Evolutionary conservation across 208 protist genomes (phyloP), one percentile per base, ranked within the genome.

Genomic region (Leishmania guyanensis): DNA sequence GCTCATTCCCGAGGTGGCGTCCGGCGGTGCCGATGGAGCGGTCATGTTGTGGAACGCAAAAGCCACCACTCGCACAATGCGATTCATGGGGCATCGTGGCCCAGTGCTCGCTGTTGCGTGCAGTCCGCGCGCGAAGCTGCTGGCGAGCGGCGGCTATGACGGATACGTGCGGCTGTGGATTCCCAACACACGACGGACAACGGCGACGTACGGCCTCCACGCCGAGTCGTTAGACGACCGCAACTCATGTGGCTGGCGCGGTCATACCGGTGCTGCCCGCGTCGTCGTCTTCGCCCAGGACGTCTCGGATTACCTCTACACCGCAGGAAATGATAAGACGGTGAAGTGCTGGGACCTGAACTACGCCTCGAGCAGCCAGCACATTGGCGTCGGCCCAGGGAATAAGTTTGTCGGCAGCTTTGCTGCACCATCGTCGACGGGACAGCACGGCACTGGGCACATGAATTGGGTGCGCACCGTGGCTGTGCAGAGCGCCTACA

Each of bases 41-140:
- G 85, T 98, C 1, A 95, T 97, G 68, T n/a, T 98, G 60, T 98
- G 97, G 95, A 93, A 95, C 80, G 77, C 88, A 6, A 88, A 88
- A 62, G 73, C 90, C 39, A 94, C 88, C 5, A 85, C 90, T 1
- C 90, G 96, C 36, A 90, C 97, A 5, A 89, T 96, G 50, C 92
- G 96, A 39, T 94, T 94, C 62, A 56, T 88, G 17, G 92, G 92
- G 46, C 94, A 98, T 78, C 92, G 88, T 58, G 93, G 90, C 6
- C 90, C 95, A 9, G 93, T 98, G 29, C 83, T 91, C 48, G 88
- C 87, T 78, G 88, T 88, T 36, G 81, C 82, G 5, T 90, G 83
- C 80, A 92, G 88, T 77, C 85, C 93, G 20, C 77, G 77, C 43
- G 84, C 89, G 22, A 77, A 88, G 8, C 79, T 95, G 46, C 54